These are phyloP conservation scores for Diaporthe humulicola DNA, from an alignment of 2,329 filamentous ascomycete species.

Conservation along the genomic window DNA sequence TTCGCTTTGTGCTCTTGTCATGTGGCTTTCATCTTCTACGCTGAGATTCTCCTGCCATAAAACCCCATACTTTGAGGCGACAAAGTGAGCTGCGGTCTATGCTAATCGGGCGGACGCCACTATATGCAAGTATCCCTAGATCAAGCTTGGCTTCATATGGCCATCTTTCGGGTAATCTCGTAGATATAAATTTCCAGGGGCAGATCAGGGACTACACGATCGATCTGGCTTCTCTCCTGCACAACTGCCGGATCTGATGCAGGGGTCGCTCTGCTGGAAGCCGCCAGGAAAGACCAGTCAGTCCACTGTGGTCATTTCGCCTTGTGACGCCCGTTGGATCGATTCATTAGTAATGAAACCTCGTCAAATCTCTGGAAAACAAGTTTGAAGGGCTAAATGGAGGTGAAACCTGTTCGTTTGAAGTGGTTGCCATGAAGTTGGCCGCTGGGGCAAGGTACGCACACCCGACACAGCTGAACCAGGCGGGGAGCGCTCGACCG, in stretches of 20 bases:
- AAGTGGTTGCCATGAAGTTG: neutral
- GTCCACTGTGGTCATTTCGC: neutral
- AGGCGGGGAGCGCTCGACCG: neutral
- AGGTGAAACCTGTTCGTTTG: neutral
- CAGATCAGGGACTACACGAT: neutral
- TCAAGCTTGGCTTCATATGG: constrained; percentile 3
- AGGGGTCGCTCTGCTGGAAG: neutral
- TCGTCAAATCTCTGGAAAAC: too few relatives aligned
- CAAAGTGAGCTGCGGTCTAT: neutral
- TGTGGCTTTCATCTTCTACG: neutral
- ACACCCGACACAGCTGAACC: neutral
- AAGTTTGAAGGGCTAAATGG: neutral
- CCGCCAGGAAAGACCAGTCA: neutral
- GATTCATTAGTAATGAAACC: too few relatives aligned
- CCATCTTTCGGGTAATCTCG: neutral
- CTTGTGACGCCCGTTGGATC: neutral
- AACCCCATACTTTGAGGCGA: too few relatives aligned
- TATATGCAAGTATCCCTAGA: constrained; percentile 8
- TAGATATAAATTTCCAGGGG: neutral
- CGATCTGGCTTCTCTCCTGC: neutral
- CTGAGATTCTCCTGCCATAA: neutral
- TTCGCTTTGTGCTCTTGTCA: neutral
- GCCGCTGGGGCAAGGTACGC: neutral
- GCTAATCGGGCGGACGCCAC: constrained; percentile 15
- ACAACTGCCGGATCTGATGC: neutral